These are phyloP conservation scores for Sindora glabra DNA, from an alignment of 306 rosid species.

Conservation along the genomic window DNA sequence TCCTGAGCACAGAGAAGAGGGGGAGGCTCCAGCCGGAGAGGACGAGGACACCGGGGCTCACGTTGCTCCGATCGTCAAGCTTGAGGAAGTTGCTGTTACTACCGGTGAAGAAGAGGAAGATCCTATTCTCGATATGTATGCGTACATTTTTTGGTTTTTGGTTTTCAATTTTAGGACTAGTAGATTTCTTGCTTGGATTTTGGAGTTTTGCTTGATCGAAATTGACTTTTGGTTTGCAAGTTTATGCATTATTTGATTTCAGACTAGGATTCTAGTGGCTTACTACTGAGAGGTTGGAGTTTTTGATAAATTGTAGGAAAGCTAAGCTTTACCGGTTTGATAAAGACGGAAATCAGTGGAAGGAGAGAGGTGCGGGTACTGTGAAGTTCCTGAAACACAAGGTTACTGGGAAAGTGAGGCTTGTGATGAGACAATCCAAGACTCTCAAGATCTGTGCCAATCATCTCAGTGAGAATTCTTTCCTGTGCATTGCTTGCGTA, in stretches of 20 bases:
- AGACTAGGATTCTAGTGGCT: background rate
- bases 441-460: conserved; percentile 99
- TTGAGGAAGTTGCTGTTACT: conserved; percentile 76
- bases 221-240: no score
- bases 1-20: conserved; percentile 79
- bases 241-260: no score
- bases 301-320: conserved; percentile 37
- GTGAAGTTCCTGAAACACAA: conserved; percentile 84
- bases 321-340: conserved; percentile 92
- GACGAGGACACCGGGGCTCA: conserved; percentile 98
- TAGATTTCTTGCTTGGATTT: no score
- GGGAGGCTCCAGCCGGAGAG: conserved; percentile 66
- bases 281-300: background rate
- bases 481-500: background rate
- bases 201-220: no score
- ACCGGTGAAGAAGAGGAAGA: conserved; percentile 96
- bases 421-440: conserved; percentile 95
- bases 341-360: conserved; percentile 93
- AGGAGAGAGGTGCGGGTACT: conserved; percentile 92
- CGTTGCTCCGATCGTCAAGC: conserved; percentile 89
- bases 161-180: no score
- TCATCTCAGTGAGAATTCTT: conserved; percentile 61
- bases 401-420: conserved; percentile 66
- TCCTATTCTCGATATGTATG: conserved; percentile 75
- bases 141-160: no score